Base-by-base conservation (phyloP, 2,329 filamentous ascomycete species). In the Tolypocladium nubicola region DNA sequence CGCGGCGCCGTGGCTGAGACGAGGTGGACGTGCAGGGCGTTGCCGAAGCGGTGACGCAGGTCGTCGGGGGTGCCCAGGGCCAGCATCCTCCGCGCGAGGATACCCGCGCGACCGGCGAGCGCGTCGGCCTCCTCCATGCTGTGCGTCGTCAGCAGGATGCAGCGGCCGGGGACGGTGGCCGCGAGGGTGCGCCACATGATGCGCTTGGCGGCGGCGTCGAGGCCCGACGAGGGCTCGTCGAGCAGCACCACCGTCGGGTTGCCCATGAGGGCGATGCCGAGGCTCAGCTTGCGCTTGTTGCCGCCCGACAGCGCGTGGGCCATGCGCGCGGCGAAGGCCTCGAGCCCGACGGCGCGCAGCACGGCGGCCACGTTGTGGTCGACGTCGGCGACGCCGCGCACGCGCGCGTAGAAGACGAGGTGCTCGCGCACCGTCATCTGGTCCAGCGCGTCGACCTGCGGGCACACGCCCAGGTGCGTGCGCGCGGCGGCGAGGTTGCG, bases 111-210 rank as follows among this genome's bases (percentile, higher is more conserved):
- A 37, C 84, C 85, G 0, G 92, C 92, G 2, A 97, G 78, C 1
- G 91, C 91, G 66, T 96, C 90, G 0, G 92, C 93, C 73, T 97
- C 93, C 70, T 97, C 92, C 91, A 97, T 96, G 53, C 84, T 89
- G 70, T 97, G 93, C 0, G 93, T 97, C 0, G 93, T 97, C 21
- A 97, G 80, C 1, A 97, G 78, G 19, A 97, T 83, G 0, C 87
- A 89, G n/a, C 92, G 82, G 0, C 90, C 90, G 0, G 84, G 81
- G 0, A 87, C 85, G 4, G 92, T 85, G 1, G 84, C 80, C 4
- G 83, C 82, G 1, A 97, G 78, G 0, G 91, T 96, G 57, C 84
- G 84, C 93, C 93, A 97, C 89, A 97, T 96, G 62, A 95, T 82
- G 47, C 93, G 83, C 71, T 97, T 97, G 0, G 90, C 87, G 0